Evolutionary conservation across 345 rosid genomes (phyloP).

Genomic region (Rhizophora apiculata): DNA sequence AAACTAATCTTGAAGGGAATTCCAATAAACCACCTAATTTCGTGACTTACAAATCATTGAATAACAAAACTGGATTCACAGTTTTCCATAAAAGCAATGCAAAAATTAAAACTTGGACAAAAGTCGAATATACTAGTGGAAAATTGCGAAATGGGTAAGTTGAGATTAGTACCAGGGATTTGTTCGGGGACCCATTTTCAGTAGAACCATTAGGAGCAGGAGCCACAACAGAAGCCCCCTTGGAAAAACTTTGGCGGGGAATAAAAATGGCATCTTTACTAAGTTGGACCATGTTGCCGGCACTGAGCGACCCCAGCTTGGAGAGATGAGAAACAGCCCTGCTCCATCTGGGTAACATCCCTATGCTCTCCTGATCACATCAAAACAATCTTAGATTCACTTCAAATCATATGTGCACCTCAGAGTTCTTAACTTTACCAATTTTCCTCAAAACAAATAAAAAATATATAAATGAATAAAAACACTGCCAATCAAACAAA

Average conservation of each 20-base stretch:
- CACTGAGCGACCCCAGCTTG: conserved; percentile 34
- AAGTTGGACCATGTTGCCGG: conserved; percentile 18
- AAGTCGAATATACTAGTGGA: not conserved
- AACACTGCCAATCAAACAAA: too few relatives aligned
- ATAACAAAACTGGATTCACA: not conserved
- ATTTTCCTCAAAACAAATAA: too few relatives aligned
- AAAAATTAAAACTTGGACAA: not conserved
- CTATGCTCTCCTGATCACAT: not conserved
- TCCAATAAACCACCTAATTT: not conserved
- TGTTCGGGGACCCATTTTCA: conserved; percentile 28
- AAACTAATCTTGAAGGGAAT: not conserved
- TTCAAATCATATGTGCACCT: too few relatives aligned
- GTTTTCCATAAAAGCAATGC: not conserved
- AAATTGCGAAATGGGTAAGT: not conserved
- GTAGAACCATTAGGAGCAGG: conserved; percentile 31
- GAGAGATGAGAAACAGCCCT: conserved; percentile 36
- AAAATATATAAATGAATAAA: too few relatives aligned
- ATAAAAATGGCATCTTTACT: conserved; percentile 20
- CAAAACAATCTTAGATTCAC: not conserved
- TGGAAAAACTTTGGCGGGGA: conserved; percentile 42
- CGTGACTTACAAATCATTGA: not conserved
- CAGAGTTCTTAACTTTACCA: too few relatives aligned
- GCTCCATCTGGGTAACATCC: conserved; percentile 61
- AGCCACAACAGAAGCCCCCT: conserved; percentile 35
- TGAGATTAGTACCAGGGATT: conserved; percentile 35